Evolutionary conservation across 1,284 basidiomycete genomes (phyloP).

Genomic region (Irpex lacteus): DNA sequence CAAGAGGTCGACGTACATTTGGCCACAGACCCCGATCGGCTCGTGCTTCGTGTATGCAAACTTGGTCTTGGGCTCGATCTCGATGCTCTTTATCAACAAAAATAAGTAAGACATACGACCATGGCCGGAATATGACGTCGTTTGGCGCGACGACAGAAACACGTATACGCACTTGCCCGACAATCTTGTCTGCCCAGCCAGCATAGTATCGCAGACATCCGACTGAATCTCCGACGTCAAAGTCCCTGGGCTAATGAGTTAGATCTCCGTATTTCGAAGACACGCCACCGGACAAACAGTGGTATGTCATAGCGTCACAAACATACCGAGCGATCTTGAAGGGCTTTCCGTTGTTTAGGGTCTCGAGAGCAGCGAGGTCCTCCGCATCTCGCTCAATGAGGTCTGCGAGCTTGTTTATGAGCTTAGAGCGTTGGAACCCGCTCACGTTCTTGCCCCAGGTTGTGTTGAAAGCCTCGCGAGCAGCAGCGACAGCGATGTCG

Average conservation of each 20-base stretch:
- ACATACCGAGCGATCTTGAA: constrained; percentile 66
- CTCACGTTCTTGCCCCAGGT: constrained; percentile 90
- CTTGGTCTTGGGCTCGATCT: constrained; percentile 79
- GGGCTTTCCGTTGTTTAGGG: constrained; percentile 85
- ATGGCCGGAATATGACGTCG: neutral
- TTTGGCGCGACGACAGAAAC: neutral
- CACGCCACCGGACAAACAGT: neutral
- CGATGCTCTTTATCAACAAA: constrained; percentile 57
- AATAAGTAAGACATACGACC: neutral
- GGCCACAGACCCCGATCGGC: constrained; percentile 91
- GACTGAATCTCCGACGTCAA: constrained; percentile 82
- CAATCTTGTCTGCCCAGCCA: constrained; percentile 58
- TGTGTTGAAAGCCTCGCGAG: constrained; percentile 81
- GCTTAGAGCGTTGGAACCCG: constrained; percentile 75
- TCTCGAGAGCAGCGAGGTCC: constrained; percentile 75
- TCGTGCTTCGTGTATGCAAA: constrained; percentile 88
- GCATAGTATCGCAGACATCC: constrained; percentile 84
- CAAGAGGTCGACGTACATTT: constrained; percentile 57
- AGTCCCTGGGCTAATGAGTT: constrained; percentile 52
- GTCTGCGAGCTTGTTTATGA: constrained; percentile 87
- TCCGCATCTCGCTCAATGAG: constrained; percentile 85
- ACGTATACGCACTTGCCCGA: constrained; percentile 40
- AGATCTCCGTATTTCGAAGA: neutral
- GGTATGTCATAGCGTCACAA: neutral
- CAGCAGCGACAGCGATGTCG: constrained; percentile 80